Evolutionary conservation across 1,284 basidiomycete genomes (phyloP).

Genomic region (Sanghuangporus sanghuang): DNA sequence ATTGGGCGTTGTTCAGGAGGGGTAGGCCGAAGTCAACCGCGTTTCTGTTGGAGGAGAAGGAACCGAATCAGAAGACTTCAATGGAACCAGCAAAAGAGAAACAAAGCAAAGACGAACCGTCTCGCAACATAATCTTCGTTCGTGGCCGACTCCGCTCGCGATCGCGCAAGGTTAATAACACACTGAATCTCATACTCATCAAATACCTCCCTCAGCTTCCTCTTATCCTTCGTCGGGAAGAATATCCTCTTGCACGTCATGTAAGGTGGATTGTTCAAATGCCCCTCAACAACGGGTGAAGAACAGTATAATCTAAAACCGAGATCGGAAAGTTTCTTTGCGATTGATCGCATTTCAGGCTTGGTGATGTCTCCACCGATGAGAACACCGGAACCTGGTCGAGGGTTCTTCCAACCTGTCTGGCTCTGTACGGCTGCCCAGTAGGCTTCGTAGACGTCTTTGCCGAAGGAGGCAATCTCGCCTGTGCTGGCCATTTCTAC

Average conservation of each 20-base stretch:
- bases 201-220: slow-evolving; percentile 88
- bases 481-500: slow-evolving; percentile 98
- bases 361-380: slow-evolving; percentile 79
- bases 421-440: slow-evolving; percentile 89
- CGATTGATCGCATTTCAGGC: slow-evolving; percentile 58
- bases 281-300: slow-evolving; percentile 81
- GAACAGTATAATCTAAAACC: slow-evolving; percentile 95
- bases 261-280: slow-evolving; percentile 80
- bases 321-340: slow-evolving; percentile 71
- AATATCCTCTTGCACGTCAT: slow-evolving; percentile 83
- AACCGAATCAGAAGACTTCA: slow-evolving; percentile 44
- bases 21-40: slow-evolving; percentile 91
- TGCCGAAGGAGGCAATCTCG: slow-evolving; percentile 96
- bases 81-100: neutral
- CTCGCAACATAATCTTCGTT: slow-evolving; percentile 98
- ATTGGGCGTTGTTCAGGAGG: slow-evolving; percentile 87
- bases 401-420: slow-evolving; percentile 87
- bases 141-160: slow-evolving; percentile 70
- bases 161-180: slow-evolving; percentile 90
- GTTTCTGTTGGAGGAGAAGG: slow-evolving; percentile 71
- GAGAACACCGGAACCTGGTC: slow-evolving; percentile 93
- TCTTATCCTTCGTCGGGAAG: slow-evolving; percentile 97
- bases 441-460: slow-evolving; percentile 93
- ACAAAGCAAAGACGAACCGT: slow-evolving; percentile 40
- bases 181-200: slow-evolving; percentile 95